Base-by-base conservation (phyloP, 352 stramenopile genomes). In the Phytopythium chamaehyphon region DNA sequence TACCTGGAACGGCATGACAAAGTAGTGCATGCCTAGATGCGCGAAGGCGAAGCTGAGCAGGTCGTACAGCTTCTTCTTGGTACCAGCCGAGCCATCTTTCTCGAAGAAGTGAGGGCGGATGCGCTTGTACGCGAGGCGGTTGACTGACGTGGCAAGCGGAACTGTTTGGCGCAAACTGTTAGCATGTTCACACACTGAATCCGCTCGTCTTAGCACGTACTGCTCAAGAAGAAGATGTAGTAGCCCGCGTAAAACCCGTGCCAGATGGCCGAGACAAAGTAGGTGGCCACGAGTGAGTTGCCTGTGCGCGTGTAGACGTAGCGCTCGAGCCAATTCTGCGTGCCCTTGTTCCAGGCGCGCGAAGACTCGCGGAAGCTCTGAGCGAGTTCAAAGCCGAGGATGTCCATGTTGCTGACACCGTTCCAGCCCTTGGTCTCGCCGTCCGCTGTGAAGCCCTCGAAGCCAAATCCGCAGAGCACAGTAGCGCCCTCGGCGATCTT, bases 171-270 rank as follows among this genome's bases (percentile, higher is more conserved):
- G 12, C 22, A 31, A 48, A 47, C 23, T 11, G n/a, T 38, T 39
- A 37, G 10, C 18, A 39, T 22, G 16, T 15, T 10, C n/a, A 23
- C 10, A 54, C 12, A 19, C 6, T 12, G 45, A 28, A n/a, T 15
- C 24, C 9, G 16, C 31, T 19, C 11, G 28, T 9, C 40, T n/a
- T 9, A 18, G 12, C 1, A 61, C 62, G 43, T 72, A 79, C 69
- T 53, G 26, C 43, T 75, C 28, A 97, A 51, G 75, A 98, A 98
- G 68, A 98, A 98, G 11, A 98, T 61, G 70, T 98, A 98, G 77
- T 99, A 99, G 14, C 95, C 96, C 10, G 95, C 95, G 65, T 99
- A 99, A 59, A 99, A 99, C n/a, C 96, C 96, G 71, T 99, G 96
- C 96, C 96, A 99, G 47, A 99, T 85, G 0, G 95, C 96, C 35